Percentiles rank a stretch among this genome's conserved stretches.
phyloP scores from a whole-genome alignment of 768 basidiomycete genomes.

The Mrakia gelida region DNA sequence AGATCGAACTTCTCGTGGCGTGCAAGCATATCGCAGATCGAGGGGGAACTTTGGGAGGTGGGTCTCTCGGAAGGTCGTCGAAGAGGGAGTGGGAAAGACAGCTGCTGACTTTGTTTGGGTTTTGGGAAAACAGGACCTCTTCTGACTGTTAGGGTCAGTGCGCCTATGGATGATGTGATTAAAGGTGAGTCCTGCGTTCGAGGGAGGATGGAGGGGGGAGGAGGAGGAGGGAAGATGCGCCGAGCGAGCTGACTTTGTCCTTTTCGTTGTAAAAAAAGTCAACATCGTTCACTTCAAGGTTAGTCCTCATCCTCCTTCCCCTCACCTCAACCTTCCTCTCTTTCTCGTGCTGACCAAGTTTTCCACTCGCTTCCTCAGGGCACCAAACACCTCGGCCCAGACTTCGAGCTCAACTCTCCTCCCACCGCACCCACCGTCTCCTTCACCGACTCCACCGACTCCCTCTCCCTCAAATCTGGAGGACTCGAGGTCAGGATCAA shows the following conservation, averaged over 20 bases:
- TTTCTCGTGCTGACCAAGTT: constrained; percentile 36
- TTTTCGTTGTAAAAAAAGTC: constrained; percentile 27
- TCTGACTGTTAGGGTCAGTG: constrained; percentile 48
- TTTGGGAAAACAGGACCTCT: constrained; percentile 43
- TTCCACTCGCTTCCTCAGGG: constrained; percentile 44
- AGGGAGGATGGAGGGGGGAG: neutral
- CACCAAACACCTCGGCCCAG: constrained; percentile 48
- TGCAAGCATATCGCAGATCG: constrained; percentile 37
- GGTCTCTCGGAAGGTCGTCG: neutral
- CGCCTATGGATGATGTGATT: constrained; percentile 42
- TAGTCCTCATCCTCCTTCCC: constrained; percentile 19
- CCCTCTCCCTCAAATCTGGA: constrained; percentile 49
- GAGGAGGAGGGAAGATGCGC: neutral
- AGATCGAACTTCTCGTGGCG: constrained; percentile 59
- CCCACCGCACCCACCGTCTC: constrained; percentile 48
- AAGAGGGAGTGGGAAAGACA: neutral
- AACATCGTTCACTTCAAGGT: constrained; percentile 40
- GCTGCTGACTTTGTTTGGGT: neutral
- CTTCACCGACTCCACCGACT: constrained; percentile 39
- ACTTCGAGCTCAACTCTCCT: constrained; percentile 60
- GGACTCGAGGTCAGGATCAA: constrained; percentile 56
- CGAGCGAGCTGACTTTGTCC: neutral
- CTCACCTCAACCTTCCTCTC: neutral
- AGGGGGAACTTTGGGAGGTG: constrained; percentile 47
- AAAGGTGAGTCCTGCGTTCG: constrained; percentile 23